These are phyloP conservation scores for Macrolepiota dolichaula DNA, from an alignment of 768 basidiomycete species.

Conservation along the genomic window DNA sequence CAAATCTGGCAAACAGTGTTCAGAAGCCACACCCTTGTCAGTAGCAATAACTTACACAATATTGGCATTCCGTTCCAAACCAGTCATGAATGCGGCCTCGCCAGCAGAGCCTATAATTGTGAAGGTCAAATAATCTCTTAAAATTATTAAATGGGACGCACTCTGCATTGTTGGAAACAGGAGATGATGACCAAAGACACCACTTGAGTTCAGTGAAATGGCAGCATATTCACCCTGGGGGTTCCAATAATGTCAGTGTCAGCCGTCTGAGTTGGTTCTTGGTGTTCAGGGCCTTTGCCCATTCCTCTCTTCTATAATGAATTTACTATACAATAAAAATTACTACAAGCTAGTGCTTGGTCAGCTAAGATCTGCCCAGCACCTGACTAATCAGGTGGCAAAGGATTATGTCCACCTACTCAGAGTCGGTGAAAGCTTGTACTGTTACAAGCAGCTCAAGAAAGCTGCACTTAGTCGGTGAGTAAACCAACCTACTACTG, in stretches of 20 bases:
- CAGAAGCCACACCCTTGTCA: not conserved
- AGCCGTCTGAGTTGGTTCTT: too few relatives aligned
- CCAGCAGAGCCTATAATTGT: slow-evolving; percentile 40
- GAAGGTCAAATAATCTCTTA: not conserved
- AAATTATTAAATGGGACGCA: slow-evolving; percentile 20
- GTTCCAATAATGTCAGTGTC: not conserved
- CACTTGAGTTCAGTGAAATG: slow-evolving; percentile 48
- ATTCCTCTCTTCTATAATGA: too few relatives aligned
- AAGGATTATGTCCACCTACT: too few relatives aligned
- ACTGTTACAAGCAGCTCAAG: too few relatives aligned
- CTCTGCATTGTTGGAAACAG: slow-evolving; percentile 55
- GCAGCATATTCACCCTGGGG: slow-evolving; percentile 58
- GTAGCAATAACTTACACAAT: slow-evolving; percentile 24
- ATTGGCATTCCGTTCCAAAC: slow-evolving; percentile 47
- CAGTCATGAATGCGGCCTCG: slow-evolving; percentile 70
- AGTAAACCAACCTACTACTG: too few relatives aligned
- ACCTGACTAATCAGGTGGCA: too few relatives aligned
- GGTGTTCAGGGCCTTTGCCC: too few relatives aligned
- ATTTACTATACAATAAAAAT: too few relatives aligned
- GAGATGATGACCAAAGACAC: slow-evolving; percentile 51
- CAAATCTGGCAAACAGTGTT: slow-evolving; percentile 41
- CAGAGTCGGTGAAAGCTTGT: too few relatives aligned
- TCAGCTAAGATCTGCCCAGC: too few relatives aligned
- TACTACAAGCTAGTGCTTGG: too few relatives aligned
- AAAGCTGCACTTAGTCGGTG: too few relatives aligned